phyloP scores from a whole-genome alignment of 2,329 filamentous ascomycete genomes.

The Phyllosticta citriasiana region DNA sequence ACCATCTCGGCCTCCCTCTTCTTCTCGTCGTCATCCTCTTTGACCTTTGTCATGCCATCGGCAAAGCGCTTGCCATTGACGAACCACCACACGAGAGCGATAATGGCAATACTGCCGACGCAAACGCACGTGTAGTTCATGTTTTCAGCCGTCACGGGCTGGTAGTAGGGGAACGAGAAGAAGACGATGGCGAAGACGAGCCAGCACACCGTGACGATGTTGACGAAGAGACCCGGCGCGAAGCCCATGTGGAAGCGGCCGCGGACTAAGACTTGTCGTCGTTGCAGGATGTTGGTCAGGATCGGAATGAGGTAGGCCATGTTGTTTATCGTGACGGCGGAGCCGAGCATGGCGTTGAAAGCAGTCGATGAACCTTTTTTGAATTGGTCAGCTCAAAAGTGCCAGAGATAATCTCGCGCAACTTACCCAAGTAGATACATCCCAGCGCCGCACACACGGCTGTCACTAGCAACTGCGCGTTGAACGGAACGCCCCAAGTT shows the following conservation, averaged over 20 bases:
- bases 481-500: slow-evolving; percentile 9
- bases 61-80: slow-evolving; percentile 32
- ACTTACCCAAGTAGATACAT: slow-evolving; percentile 11
- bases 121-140: slow-evolving; percentile 44
- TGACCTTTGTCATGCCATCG: slow-evolving; percentile 25
- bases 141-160: slow-evolving; percentile 29
- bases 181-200: slow-evolving; percentile 33
- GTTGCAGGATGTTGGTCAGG: slow-evolving; percentile 4
- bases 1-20: slow-evolving; percentile 1
- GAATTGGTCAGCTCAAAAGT: background rate
- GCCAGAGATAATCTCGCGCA: background rate
- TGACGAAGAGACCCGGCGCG: background rate
- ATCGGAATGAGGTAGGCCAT: slow-evolving; percentile 9
- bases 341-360: slow-evolving; percentile 12
- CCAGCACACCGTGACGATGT: background rate
- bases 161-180: slow-evolving; percentile 36
- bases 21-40: slow-evolving; percentile 2
- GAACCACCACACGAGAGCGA: slow-evolving; percentile 35
- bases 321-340: slow-evolving; percentile 9
- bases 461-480: slow-evolving; percentile 11
- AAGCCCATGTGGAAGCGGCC: slow-evolving; percentile 10
- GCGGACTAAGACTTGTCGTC: background rate
- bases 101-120: slow-evolving; percentile 31
- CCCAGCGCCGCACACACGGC: slow-evolving; percentile 12
- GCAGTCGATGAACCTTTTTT: slow-evolving; percentile 5